Percentiles rank a stretch among this genome's conserved stretches.
phyloP scores from a whole-genome alignment of 2,329 filamentous ascomycete genomes.

The Corinectria fuckeliana region DNA sequence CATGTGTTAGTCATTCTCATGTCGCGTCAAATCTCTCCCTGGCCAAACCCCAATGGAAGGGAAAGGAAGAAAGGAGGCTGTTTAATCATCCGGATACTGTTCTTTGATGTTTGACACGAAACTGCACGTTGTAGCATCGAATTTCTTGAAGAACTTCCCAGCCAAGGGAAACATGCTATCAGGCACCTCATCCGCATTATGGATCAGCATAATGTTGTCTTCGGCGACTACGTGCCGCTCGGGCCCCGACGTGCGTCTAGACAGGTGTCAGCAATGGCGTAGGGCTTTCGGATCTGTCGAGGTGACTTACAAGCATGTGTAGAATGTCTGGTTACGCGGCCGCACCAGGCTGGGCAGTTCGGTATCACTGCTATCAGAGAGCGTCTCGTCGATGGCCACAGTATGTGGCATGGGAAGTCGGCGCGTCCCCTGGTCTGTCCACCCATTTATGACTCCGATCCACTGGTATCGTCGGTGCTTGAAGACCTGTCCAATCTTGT shows the following conservation, averaged over 20 bases:
- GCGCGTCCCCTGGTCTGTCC: slow-evolving; percentile 63
- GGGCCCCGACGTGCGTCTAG: slow-evolving; percentile 42
- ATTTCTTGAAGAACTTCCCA: slow-evolving; percentile 88
- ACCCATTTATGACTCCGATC: slow-evolving; percentile 85
- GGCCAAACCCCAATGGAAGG: neutral
- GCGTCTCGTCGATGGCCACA: slow-evolving; percentile 36
- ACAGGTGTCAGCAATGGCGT: slow-evolving; percentile 17
- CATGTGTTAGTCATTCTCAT: neutral
- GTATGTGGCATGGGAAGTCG: slow-evolving; percentile 37
- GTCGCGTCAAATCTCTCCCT: neutral
- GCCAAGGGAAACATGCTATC: slow-evolving; percentile 70
- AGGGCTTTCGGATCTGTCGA: too few relatives aligned
- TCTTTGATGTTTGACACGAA: slow-evolving; percentile 86
- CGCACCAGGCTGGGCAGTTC: slow-evolving; percentile 37
- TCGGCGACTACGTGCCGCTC: slow-evolving; percentile 58
- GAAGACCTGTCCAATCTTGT: slow-evolving; percentile 83
- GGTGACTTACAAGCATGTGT: slow-evolving; percentile 76
- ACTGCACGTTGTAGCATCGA: slow-evolving; percentile 67
- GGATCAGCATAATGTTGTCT: slow-evolving; percentile 76
- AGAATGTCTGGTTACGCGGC: slow-evolving; percentile 65
- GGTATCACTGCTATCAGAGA: slow-evolving; percentile 37
- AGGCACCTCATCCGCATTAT: slow-evolving; percentile 54
- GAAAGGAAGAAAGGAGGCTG: neutral
- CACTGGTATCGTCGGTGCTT: slow-evolving; percentile 82
- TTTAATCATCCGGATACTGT: slow-evolving; percentile 84